Evolutionary conservation across 306 rosid species (phyloP).

Genomic region (Prunus padus): DNA sequence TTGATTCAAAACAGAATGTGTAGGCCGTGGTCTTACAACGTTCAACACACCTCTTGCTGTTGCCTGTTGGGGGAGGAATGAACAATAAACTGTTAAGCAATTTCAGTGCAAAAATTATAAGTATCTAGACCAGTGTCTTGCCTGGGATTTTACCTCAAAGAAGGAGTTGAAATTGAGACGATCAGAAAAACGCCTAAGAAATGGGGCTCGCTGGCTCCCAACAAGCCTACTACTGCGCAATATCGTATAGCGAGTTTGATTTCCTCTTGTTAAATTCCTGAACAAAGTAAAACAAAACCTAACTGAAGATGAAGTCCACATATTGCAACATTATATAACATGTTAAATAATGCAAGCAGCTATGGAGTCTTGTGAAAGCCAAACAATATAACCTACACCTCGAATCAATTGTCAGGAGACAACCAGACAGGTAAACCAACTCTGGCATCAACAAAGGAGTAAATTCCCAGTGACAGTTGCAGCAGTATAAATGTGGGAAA

Average conservation of each 20-base stretch:
- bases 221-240: conserved; percentile 96
- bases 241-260: conserved; percentile 91
- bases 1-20: conserved; percentile 60
- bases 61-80: conserved; percentile 45
- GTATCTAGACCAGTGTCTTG: neutral
- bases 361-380: neutral
- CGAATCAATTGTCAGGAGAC: neutral
- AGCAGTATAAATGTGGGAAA: neutral
- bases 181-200: conserved; percentile 85
- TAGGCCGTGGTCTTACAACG: conserved; percentile 82
- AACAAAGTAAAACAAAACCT: conserved; percentile 17
- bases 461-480: neutral
- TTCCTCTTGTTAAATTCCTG: conserved; percentile 98
- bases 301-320: neutral
- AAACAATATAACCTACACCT: too few relatives aligned
- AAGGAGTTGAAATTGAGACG: conserved; percentile 85
- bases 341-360: neutral
- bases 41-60: conserved; percentile 92
- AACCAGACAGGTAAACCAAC: neutral
- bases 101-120: neutral
- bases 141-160: conserved; percentile 65
- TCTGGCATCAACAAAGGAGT: neutral
- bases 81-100: conserved; percentile 9
- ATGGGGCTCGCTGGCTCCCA: conserved; percentile 96
- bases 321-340: conserved; percentile 12